Conservation (phyloP, 2,329 filamentous ascomycete genomes). For the Talaromyces pinophilus region DNA sequence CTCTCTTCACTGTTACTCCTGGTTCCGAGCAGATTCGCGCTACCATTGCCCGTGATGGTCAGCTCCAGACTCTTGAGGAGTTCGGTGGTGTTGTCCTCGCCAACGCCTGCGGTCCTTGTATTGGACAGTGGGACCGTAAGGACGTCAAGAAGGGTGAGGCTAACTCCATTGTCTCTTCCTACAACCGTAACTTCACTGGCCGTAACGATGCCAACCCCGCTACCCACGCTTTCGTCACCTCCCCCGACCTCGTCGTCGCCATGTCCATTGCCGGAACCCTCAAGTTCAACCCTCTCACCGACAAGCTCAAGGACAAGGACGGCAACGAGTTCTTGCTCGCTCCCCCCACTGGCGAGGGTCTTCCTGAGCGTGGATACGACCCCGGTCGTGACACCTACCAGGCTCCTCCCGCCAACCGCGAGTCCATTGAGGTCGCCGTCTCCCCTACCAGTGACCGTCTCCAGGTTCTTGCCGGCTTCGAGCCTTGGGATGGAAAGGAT, state of each 20-base stretch:
- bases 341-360: conserved; percentile 75
- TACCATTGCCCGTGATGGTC: conserved; percentile 86
- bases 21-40: conserved; percentile 96
- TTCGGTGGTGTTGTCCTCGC: conserved; percentile 93
- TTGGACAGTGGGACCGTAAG: conserved; percentile 91
- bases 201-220: conserved; percentile 96
- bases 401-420: conserved; percentile 80
- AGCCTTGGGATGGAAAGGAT: conserved; percentile 90
- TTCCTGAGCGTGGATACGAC: conserved; percentile 83
- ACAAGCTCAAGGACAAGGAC: conserved; percentile 89
- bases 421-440: conserved; percentile 73
- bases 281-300: conserved; percentile 92
- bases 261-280: conserved; percentile 80
- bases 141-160: conserved; percentile 93
- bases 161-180: conserved; percentile 97
- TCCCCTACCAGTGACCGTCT: conserved; percentile 90
- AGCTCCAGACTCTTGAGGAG: conserved; percentile 92
- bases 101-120: conserved; percentile 91
- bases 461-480: conserved; percentile 84
- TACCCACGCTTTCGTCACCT: conserved; percentile 90
- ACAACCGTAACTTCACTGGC: conserved; percentile 99
- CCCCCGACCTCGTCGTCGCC: conserved; percentile 85
- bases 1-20: conserved; percentile 91
- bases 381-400: conserved; percentile 93
- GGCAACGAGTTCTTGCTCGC: conserved; percentile 93